A percentile compares a stretch with the other conserved stretches of the same genome.
These are phyloP conservation scores for Xylaria sp. DNA, from an alignment of 2,329 filamentous ascomycete genomes.

Conservation along the genomic window DNA sequence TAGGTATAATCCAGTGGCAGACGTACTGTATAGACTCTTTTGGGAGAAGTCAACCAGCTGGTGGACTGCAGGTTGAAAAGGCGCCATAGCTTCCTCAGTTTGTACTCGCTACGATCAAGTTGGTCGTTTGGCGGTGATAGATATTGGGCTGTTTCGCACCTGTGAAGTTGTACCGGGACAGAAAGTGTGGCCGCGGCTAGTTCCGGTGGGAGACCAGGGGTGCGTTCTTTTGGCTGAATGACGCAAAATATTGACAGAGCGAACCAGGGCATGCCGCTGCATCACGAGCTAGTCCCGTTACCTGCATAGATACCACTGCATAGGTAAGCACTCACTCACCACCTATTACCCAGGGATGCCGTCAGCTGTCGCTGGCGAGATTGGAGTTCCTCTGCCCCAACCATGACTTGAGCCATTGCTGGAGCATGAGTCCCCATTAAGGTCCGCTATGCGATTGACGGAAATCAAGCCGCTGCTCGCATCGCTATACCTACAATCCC, in stretches of 20 bases:
- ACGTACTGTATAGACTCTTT: slow-evolving; percentile 73
- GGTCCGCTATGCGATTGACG: too few species aligned
- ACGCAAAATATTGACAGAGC: slow-evolving; percentile 5
- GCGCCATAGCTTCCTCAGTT: slow-evolving; percentile 51
- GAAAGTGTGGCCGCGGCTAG: slow-evolving; percentile 29
- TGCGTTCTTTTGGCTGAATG: slow-evolving; percentile 28
- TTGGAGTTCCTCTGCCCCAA: too few species aligned
- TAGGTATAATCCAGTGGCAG: not conserved
- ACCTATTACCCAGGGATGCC: too few species aligned
- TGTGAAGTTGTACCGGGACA: not conserved
- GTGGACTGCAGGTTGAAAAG: slow-evolving; percentile 50
- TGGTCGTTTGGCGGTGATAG: slow-evolving; percentile 1
- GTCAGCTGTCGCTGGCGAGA: too few species aligned
- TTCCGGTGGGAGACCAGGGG: slow-evolving; percentile 21
- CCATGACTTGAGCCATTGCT: too few species aligned
- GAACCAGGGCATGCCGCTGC: slow-evolving; percentile 7
- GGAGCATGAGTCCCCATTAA: too few species aligned
- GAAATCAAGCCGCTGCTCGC: too few species aligned
- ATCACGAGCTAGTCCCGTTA: slow-evolving; percentile 9
- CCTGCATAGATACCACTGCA: not conserved
- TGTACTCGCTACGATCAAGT: slow-evolving; percentile 6
- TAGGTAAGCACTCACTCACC: not conserved
- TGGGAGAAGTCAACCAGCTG: slow-evolving; percentile 73
- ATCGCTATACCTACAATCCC: not conserved
- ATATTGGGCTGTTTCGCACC: slow-evolving; percentile 19